Conservation (phyloP, 2,329 filamentous ascomycete species). For the Penicillium polonicum region DNA sequence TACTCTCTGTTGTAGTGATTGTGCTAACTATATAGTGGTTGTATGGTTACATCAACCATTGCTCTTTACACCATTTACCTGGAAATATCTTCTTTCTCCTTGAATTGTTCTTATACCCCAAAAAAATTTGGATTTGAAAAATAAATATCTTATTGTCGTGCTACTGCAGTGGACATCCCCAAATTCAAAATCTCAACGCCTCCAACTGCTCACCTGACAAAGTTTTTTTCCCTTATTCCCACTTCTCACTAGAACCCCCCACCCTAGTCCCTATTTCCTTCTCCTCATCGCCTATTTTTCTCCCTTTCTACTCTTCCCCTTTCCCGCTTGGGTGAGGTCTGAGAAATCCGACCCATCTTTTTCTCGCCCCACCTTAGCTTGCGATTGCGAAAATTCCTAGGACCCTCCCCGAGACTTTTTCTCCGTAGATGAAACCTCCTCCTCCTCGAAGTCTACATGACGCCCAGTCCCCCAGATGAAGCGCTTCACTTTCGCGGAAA, state of each 20-base stretch:
- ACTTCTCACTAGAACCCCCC: background rate
- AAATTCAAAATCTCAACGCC: background rate
- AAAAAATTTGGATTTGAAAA: too few relatives aligned
- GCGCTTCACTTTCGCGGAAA: conserved; percentile 62
- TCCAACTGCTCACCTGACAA: conserved; percentile 5
- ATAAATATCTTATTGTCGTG: background rate
- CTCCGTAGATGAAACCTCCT: conserved; percentile 42
- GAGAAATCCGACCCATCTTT: conserved; percentile 26
- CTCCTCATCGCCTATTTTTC: background rate
- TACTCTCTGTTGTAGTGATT: background rate
- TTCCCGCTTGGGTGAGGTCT: conserved; percentile 18
- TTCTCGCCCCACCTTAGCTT: conserved; percentile 42
- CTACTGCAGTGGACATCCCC: background rate
- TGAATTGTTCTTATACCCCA: background rate
- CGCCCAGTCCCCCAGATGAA: conserved; percentile 49
- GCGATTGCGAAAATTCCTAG: conserved; percentile 32
- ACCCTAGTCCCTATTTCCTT: background rate
- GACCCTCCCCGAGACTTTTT: background rate
- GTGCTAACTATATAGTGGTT: too few relatives aligned
- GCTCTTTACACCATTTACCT: background rate
- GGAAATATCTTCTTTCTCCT: background rate
- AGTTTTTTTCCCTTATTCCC: background rate
- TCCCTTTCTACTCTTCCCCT: conserved; percentile 7
- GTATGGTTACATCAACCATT: background rate
- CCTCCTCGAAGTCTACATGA: conserved; percentile 51